Evolutionary conservation across 2,329 filamentous ascomycete species (phyloP), one percentile per base, ranked within the genome.

Genomic region (Scytalidium sp.): DNA sequence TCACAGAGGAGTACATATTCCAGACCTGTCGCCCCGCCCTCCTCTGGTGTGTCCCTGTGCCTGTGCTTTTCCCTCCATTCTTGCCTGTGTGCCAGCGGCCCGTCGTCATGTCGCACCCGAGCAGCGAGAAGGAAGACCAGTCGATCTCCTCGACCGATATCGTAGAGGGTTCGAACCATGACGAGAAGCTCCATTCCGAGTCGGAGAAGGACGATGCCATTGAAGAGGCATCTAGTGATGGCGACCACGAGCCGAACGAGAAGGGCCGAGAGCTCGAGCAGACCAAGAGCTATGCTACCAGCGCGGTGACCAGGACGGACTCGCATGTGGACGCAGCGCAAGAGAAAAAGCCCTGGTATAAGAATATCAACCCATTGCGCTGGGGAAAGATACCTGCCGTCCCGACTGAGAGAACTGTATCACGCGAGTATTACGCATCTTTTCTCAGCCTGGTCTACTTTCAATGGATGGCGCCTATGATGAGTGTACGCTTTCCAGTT

Each of bases 381-480:
- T 86, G 83, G 83, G 79, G 81, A 3, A 54, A 65, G 27, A 68
- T 76, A 2, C 80, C 82, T 1, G 72, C 78, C 0, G 70, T 85
- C 1, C 83, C 84, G 32, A 68, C 76, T 43, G 74, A 75, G 58
- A 74, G 75, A 49, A 60, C 58, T 6, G 66, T 75, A 1, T 91
- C 83, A 5, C 80, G 79, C 54, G 92, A 97, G 70, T 76, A 90
- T 64, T 76, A 73, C 3, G 92, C 92, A 4, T 73, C 79, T 2
- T 85, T 91, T 62, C 79, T 94, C 55, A 96, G 89, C 70, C 66
- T 76, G 50, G 66, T 96, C 19, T 87, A 86, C 3, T 97, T 96
- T 64, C 83, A 90, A 66, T 97, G 93, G 93, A 93, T 97, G 78
- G 83, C 84, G 1, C 85, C 90, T 1, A 65, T 97, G 49, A 97